Conservation (phyloP, 106 monocot species). For the Dactylorhiza incarnata region DNA sequence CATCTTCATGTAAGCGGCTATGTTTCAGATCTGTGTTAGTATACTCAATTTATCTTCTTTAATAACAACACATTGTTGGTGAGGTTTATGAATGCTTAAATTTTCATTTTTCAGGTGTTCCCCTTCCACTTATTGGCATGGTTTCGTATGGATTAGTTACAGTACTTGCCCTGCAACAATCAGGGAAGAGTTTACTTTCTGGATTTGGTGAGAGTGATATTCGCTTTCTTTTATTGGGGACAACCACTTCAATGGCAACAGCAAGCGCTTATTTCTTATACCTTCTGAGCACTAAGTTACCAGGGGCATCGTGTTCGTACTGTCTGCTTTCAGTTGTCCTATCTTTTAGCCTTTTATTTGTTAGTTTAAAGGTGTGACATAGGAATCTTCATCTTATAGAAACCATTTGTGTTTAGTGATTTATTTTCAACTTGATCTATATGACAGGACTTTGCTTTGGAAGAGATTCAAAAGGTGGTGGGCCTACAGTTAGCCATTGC, state of each 20-base stretch:
- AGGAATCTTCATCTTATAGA: not conserved
- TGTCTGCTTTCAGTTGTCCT: constrained; percentile 71
- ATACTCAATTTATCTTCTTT: not conserved
- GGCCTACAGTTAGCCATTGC: constrained; percentile 66
- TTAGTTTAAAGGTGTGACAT: constrained; percentile 50
- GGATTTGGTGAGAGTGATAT: constrained; percentile 37
- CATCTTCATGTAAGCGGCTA: not conserved
- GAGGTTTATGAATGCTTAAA: not conserved
- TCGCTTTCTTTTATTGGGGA: constrained; percentile 50
- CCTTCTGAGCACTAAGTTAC: constrained; percentile 63
- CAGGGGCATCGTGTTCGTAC: constrained; percentile 67
- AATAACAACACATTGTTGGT: not conserved
- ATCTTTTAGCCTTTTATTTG: constrained; percentile 76
- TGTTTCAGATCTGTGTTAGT: not conserved
- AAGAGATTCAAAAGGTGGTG: constrained; percentile 48
- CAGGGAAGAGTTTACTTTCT: constrained; percentile 29
- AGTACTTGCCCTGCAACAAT: constrained; percentile 51
- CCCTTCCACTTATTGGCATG: constrained; percentile 79
- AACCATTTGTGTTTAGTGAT: not conserved
- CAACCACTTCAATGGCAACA: constrained; percentile 77
- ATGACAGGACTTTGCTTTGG: constrained; percentile 55
- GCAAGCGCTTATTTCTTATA: constrained; percentile 97
- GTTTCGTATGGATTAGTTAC: constrained; percentile 72
- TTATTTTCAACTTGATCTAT: not conserved
- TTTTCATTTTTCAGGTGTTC: constrained; percentile 55